phyloP scores from a whole-genome alignment of 2,329 filamentous ascomycete species.

The Phialophora verrucosa region DNA sequence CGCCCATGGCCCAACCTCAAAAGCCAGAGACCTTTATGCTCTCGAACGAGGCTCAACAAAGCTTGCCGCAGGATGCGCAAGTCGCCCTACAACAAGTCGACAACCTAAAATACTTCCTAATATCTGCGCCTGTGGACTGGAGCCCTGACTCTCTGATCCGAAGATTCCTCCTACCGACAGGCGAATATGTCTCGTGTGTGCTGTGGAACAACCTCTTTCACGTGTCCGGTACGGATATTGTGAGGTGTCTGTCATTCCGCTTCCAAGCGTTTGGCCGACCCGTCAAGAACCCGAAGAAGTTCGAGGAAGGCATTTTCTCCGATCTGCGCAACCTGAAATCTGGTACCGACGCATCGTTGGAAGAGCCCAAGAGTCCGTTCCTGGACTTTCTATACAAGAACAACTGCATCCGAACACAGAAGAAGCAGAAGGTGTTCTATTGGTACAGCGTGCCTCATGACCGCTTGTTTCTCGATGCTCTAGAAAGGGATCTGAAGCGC shows the following conservation, averaged over 20 bases:
- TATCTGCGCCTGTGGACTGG: slow-evolving; percentile 98
- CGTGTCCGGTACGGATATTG: slow-evolving; percentile 98
- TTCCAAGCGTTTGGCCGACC: slow-evolving; percentile 98
- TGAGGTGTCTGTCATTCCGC: slow-evolving; percentile 94
- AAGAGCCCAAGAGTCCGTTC: slow-evolving; percentile 98
- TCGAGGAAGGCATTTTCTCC: slow-evolving; percentile 99
- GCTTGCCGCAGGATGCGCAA: slow-evolving; percentile 92
- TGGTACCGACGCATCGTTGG: slow-evolving; percentile 94
- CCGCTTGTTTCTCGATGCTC: slow-evolving; percentile 92
- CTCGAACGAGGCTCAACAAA: slow-evolving; percentile 95
- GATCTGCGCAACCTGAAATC: slow-evolving; percentile 98
- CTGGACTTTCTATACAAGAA: slow-evolving; percentile 99
- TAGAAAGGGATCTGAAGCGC: slow-evolving; percentile 96
- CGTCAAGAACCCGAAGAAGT: slow-evolving; percentile 99
- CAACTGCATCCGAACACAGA: slow-evolving; percentile 99
- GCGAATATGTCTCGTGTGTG: slow-evolving; percentile 98
- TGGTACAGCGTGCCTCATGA: slow-evolving; percentile 99
- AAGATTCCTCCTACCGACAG: slow-evolving; percentile 91
- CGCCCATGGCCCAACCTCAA: slow-evolving; percentile 87
- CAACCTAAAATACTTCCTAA: slow-evolving; percentile 99
- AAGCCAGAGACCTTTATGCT: slow-evolving; percentile 99
- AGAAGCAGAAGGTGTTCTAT: slow-evolving; percentile 99
- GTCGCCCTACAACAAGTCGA: slow-evolving; percentile 98
- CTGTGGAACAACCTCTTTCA: slow-evolving; percentile 99
- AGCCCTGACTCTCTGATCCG: slow-evolving; percentile 95